Evolutionary conservation across 2,329 filamentous ascomycete species (phyloP).

Genomic region (Chaetomium olivaceum): DNA sequence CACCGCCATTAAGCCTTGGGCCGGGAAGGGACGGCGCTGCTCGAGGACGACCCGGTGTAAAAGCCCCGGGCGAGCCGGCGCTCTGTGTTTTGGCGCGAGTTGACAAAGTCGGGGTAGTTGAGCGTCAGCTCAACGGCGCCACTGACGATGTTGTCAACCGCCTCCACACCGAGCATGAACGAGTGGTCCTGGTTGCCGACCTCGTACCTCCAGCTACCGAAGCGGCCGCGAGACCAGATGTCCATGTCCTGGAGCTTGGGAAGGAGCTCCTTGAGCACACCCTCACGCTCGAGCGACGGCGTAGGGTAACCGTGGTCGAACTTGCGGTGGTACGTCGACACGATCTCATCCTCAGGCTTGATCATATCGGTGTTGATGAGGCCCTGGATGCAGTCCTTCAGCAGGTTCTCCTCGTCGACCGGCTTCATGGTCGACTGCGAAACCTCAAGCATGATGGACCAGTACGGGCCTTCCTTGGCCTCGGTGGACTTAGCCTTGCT

Average conservation of each 20-base stretch:
- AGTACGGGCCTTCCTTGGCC: constrained; percentile 88
- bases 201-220: constrained; percentile 98
- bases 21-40: constrained; percentile 19
- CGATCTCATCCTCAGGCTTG: constrained; percentile 85
- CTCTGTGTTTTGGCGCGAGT: constrained; percentile 69
- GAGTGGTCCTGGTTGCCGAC: constrained; percentile 94
- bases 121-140: constrained; percentile 88
- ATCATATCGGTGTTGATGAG: constrained; percentile 98
- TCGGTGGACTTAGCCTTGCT: constrained; percentile 72
- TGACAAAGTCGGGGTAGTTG: constrained; percentile 97
- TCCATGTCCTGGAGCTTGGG: constrained; percentile 88
- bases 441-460: constrained; percentile 99
- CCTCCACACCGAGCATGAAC: constrained; percentile 96
- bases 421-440: constrained; percentile 96
- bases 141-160: constrained; percentile 84
- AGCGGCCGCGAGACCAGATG: constrained; percentile 94
- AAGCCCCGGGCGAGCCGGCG: constrained; percentile 58
- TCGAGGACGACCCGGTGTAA: constrained; percentile 35
- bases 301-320: constrained; percentile 99
- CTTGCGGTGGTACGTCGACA: constrained; percentile 95
- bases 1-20: constrained; percentile 7
- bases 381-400: constrained; percentile 91
- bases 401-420: constrained; percentile 79
- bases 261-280: constrained; percentile 86
- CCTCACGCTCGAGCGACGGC: constrained; percentile 90